These are phyloP conservation scores for Tetrapisispora nanseiensis DNA, from an alignment of 805 yeast genomes.

Conservation along the genomic window DNA sequence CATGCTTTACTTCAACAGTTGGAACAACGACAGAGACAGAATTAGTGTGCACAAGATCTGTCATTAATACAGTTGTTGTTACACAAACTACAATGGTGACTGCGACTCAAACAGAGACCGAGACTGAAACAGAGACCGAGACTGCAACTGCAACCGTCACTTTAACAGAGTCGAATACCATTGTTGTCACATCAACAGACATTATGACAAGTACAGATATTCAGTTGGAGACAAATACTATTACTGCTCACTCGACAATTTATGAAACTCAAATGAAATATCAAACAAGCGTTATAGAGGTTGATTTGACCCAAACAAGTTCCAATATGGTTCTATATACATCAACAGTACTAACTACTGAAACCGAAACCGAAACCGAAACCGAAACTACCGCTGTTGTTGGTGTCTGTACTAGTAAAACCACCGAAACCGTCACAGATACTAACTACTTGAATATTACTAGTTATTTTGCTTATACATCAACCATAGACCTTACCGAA, in stretches of 20 bases:
- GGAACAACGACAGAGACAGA: constrained; percentile 1
- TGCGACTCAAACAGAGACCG: not conserved
- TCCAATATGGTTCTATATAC: not conserved
- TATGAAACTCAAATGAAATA: not conserved
- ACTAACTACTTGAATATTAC: not conserved
- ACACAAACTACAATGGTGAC: not conserved
- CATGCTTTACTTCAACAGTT: constrained; percentile 1
- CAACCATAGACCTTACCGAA: not conserved
- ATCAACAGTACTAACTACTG: not conserved
- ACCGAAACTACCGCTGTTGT: constrained; percentile 2
- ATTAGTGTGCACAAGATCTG: not conserved
- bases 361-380: not conserved
- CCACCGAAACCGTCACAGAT: not conserved
- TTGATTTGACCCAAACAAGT: not conserved
- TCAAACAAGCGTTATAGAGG: not conserved
- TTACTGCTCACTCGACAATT: not conserved
- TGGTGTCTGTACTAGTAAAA: not conserved
- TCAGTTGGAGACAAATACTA: not conserved
- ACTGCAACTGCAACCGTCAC: not conserved
- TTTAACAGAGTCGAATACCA: not conserved
- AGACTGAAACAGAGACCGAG: not conserved
- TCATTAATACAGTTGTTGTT: not conserved
- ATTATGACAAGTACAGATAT: too few relatives aligned
- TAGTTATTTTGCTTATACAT: not conserved
- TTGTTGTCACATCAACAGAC: not conserved